Evolutionary conservation across 2,329 filamentous ascomycete genomes (phyloP).

Genomic region (Cladorrhinum sp.): DNA sequence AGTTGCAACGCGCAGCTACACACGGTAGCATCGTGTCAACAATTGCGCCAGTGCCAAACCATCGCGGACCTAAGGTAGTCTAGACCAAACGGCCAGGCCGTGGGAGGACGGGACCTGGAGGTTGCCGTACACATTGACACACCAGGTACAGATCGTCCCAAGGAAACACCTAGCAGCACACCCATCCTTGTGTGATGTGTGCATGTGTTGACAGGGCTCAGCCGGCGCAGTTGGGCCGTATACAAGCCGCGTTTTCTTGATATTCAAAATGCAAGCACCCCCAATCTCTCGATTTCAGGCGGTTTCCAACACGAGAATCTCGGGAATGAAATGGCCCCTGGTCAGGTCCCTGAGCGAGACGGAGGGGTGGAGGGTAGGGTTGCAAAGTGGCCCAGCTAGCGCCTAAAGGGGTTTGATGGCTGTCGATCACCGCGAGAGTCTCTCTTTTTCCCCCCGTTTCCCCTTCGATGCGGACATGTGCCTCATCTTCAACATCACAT

Average conservation of each 20-base stretch:
- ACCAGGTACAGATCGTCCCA: slow-evolving; percentile 1
- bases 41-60: neutral
- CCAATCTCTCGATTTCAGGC: slow-evolving; percentile 9
- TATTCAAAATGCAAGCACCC: slow-evolving; percentile 5
- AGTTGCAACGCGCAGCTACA: neutral
- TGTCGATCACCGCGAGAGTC: slow-evolving; percentile 17
- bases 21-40: neutral
- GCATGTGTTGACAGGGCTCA: neutral
- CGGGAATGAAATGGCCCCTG: neutral
- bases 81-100: neutral
- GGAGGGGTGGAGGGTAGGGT: neutral
- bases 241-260: neutral
- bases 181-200: neutral
- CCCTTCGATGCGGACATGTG: neutral
- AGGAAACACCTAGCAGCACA: too few species aligned
- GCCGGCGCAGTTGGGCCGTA: neutral
- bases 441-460: neutral
- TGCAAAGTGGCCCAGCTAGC: slow-evolving; percentile 11
- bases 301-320: slow-evolving; percentile 17
- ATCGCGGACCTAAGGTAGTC: neutral
- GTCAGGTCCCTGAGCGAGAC: neutral
- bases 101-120: too few species aligned
- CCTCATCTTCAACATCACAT: neutral
- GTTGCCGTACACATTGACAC: too few species aligned
- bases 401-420: slow-evolving; percentile 13